Base-by-base conservation (phyloP, 202 grass and related monocot genomes). In the Hordeum pubiflorum region DNA sequence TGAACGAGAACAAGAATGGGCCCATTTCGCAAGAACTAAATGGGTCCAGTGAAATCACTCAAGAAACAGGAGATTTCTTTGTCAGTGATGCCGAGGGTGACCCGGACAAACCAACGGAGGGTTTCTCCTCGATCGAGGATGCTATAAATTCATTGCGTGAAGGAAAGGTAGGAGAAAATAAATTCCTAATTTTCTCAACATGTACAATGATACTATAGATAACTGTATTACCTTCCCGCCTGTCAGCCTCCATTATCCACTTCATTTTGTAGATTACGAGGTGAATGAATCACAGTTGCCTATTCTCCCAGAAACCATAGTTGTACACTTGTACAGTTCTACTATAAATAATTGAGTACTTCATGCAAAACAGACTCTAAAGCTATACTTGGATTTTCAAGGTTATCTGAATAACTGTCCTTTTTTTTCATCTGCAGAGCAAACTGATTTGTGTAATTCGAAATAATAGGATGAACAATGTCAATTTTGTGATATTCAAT, bases 61-160 rank as follows among this genome's bases (percentile, higher is more conserved):
- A 98, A 73, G 95, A 93, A 85, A 98, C 88, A 10, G 54, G 69
- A 0, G 90, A 85, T 72, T 98, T 98, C 72, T 98, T 98, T 76
- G 90, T 93, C 36, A 98, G 92, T 10, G 95, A 98, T 80, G 81
- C 90, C 7, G 95, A 93, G 74, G 84, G 90, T 41, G 92, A 98
- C 12, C 95, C 92, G 0, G 95, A 94, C 68, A 87, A 91, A 69
- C 95, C 95, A 52, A 91, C 90, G 0, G 86, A 94, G 1, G 90
- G 92, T 48, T 98, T 93, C 84, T 91, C 79, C 23, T 94, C 95
- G 0, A 76, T 98, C 40, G 90, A 98, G 13, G 88, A 93, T 66
- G 95, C 92, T 58, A n/a, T 93, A 79, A 75, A 41, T 36, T 77
- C 92, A 39, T 70, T 98, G 77, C 86, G 63, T 32, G 76, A 89